Conservation (phyloP, 73 alveolate species). For the Paraurostyla sp. region DNA sequence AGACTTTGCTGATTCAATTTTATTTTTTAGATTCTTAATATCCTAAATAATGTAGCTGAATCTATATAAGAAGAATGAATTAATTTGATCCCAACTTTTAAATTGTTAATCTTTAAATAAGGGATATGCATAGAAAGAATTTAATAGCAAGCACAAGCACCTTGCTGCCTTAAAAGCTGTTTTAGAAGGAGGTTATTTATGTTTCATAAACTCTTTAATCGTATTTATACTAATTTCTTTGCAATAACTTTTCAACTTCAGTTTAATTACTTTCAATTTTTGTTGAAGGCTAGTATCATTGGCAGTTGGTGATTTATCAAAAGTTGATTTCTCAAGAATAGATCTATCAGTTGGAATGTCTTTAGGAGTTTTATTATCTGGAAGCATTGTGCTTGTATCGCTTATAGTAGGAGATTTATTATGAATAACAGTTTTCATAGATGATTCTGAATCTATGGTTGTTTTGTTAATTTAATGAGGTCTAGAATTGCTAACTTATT, state of each 20-base stretch:
- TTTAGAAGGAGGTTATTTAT: slow-evolving; percentile 21
- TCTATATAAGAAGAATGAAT: background rate
- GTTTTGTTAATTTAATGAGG: too few species aligned
- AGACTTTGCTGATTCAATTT: background rate
- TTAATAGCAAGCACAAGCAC: slow-evolving; percentile 4
- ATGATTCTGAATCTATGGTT: too few species aligned
- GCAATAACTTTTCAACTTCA: background rate
- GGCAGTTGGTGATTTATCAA: background rate
- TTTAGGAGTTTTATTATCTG: too few species aligned
- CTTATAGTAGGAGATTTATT: too few species aligned
- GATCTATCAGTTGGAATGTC: background rate
- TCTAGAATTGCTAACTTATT: too few species aligned
- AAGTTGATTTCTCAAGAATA: background rate
- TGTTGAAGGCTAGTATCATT: background rate
- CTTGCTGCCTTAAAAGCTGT: slow-evolving; percentile 34
- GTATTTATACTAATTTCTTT: background rate
- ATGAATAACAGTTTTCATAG: too few species aligned
- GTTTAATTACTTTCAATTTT: background rate
- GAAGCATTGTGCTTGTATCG: too few species aligned
- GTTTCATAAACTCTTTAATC: slow-evolving; percentile 1
- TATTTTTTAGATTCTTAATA: slow-evolving; percentile 10
- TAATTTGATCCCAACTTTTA: background rate
- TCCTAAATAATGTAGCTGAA: background rate
- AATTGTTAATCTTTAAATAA: background rate
- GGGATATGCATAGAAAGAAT: background rate